These are phyloP conservation scores for Rhizopogon roseolus DNA, from an alignment of 768 basidiomycete genomes.

Conservation along the genomic window DNA sequence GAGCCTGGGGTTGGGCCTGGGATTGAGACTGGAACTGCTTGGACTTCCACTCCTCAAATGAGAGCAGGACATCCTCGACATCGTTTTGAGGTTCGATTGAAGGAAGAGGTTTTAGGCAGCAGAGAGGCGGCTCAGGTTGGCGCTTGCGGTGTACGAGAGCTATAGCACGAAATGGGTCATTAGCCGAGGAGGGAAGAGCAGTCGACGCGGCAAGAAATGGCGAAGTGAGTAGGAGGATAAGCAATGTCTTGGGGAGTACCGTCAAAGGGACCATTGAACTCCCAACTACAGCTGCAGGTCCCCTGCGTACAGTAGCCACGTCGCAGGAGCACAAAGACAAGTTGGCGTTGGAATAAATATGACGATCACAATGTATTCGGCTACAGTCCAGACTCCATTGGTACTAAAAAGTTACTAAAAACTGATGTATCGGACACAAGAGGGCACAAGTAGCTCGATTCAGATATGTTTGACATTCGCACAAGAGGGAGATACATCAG, in stretches of 20 bases:
- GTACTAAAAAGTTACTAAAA: no score
- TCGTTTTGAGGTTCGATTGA: conserved; percentile 35
- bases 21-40: conserved; percentile 47
- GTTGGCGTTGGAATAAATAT: no score
- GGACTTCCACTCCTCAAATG: conserved; percentile 88
- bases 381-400: no score
- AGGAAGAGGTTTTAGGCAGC: conserved; percentile 56
- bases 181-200: conserved; percentile 29
- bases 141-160: conserved; percentile 38
- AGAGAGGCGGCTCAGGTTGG: conserved; percentile 55
- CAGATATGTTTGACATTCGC: neutral
- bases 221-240: conserved; percentile 33
- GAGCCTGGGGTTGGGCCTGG: conserved; percentile 19
- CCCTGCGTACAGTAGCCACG: neutral
- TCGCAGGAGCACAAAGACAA: no score
- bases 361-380: no score
- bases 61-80: conserved; percentile 60
- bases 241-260: conserved; percentile 26
- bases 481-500: neutral
- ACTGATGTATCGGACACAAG: neutral
- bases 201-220: conserved; percentile 26
- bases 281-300: neutral
- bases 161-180: conserved; percentile 62
- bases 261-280: conserved; percentile 14
- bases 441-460: no score